These are phyloP conservation scores for Mucor lusitanicus DNA, from an alignment of 371 early-diverging fungal species.

Conservation along the genomic window DNA sequence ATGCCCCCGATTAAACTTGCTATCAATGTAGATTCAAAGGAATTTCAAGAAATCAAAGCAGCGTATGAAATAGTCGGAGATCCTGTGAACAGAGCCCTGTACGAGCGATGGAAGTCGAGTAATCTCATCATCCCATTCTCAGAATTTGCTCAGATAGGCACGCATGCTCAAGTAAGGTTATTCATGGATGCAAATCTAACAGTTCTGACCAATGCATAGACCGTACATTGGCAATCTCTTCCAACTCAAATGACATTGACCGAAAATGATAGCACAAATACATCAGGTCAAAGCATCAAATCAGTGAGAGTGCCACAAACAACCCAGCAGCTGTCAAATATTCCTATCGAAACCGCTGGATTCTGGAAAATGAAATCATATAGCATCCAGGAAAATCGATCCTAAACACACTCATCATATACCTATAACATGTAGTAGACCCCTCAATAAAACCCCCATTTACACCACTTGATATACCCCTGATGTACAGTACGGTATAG, in stretches of 20 bases:
- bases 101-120: slow-evolving; percentile 39
- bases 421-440: too few species aligned
- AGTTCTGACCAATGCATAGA: slow-evolving; percentile 7
- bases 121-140: slow-evolving; percentile 32
- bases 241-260: slow-evolving; percentile 28
- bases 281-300: background rate
- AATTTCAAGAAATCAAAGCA: slow-evolving; percentile 26
- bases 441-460: too few species aligned
- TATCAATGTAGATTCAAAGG: background rate
- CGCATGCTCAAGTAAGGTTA: slow-evolving; percentile 34
- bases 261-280: background rate
- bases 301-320: slow-evolving; percentile 11
- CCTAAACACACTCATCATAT: background rate
- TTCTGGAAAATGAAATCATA: slow-evolving; percentile 28
- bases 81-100: slow-evolving; percentile 26
- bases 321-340: slow-evolving; percentile 11
- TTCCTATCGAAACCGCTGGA: slow-evolving; percentile 10
- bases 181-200: background rate
- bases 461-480: too few species aligned
- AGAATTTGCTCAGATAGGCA: slow-evolving; percentile 27
- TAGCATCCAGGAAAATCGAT: background rate
- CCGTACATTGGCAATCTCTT: slow-evolving; percentile 39
- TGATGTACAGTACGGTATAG: too few species aligned
- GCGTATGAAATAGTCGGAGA: slow-evolving; percentile 38
- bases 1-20: background rate